These are phyloP conservation scores for Fusarium subglutinans DNA, from an alignment of 2,329 filamentous ascomycete species.

Conservation along the genomic window DNA sequence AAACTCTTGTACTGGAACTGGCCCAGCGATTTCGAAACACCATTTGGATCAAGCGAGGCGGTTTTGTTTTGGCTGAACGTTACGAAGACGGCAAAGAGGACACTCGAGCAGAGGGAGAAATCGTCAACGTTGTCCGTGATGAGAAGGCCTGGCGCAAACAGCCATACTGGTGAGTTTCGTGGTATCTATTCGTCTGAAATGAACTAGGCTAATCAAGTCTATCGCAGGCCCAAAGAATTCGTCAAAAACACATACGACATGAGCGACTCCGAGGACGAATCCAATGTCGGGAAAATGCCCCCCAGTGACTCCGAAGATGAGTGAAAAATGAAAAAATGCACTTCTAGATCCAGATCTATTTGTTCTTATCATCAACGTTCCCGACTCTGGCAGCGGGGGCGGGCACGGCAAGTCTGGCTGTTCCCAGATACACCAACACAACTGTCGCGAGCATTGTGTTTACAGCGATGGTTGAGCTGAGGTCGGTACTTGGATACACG, in stretches of 20 bases:
- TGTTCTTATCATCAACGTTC: conserved; percentile 43
- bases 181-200: not conserved
- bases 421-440: conserved; percentile 67
- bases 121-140: conserved; percentile 90
- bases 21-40: conserved; percentile 87
- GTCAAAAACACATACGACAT: conserved; percentile 69
- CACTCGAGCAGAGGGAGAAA: conserved; percentile 86
- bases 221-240: conserved; percentile 80
- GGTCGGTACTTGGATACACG: conserved; percentile 79
- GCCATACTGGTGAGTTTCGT: conserved; percentile 75
- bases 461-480: conserved; percentile 72
- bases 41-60: conserved; percentile 91
- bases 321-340: conserved; percentile 13
- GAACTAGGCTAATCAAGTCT: conserved; percentile 23
- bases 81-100: conserved; percentile 72
- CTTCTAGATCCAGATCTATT: conserved; percentile 39
- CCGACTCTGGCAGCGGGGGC: conserved; percentile 16
- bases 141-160: conserved; percentile 93
- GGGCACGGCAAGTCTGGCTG: conserved; percentile 52
- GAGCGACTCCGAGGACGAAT: conserved; percentile 79
- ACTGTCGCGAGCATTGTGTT: conserved; percentile 74
- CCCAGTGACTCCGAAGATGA: conserved; percentile 79
- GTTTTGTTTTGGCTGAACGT: conserved; percentile 83
- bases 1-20: conserved; percentile 79
- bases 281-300: conserved; percentile 85